Evolutionary conservation across 768 basidiomycete genomes (phyloP), one percentile per base, ranked within the genome.

Genomic region (Termitomyces sp.): DNA sequence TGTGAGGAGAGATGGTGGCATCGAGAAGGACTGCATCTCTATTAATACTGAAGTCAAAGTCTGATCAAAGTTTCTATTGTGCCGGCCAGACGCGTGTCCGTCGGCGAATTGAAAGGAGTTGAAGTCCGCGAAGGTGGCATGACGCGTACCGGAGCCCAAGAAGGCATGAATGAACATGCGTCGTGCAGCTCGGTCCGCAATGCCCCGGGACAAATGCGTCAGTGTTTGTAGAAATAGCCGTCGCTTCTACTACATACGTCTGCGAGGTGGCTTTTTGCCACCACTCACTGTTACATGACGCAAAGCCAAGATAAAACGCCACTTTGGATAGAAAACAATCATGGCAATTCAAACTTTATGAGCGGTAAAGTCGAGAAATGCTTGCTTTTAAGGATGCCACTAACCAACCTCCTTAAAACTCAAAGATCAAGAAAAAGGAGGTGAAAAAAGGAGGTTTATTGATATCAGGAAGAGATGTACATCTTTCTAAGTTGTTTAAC

Each of bases 381-480:
- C n/a, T n/a, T n/a, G n/a, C n/a, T n/a, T n/a, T n/a, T n/a, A n/a
- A n/a, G n/a, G n/a, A n/a, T n/a, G n/a, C n/a, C n/a, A n/a, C n/a
- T n/a, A n/a, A n/a, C n/a, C n/a, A n/a, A n/a, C 8, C 31, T 32
- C 10, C 31, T 32, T 32, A 0, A 32, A 32, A 32, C 31, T 32
- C 31, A 9, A 32, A 12, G 20, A 31, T n/a, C 32, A 48, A 3
- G 37, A 14, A 22, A 46, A 36, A 36, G 20, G 22, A n/a, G 12
- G 13, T 9, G 13, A 32, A 32, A 4, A 43, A 54, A 36, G 4
- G 18, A n/a, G 13, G 1, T 26, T 1, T 55, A 37, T 36, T 46
- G 12, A 16, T n/a, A 39, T 61, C 8, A 61, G n/a, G 54, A 37
- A 46, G 60, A 59, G 12, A 61, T 56, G 20, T 62, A 62, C 42